Base-by-base conservation (phyloP, 2,329 filamentous ascomycete species). In the Aaosphaeria arxii region DNA sequence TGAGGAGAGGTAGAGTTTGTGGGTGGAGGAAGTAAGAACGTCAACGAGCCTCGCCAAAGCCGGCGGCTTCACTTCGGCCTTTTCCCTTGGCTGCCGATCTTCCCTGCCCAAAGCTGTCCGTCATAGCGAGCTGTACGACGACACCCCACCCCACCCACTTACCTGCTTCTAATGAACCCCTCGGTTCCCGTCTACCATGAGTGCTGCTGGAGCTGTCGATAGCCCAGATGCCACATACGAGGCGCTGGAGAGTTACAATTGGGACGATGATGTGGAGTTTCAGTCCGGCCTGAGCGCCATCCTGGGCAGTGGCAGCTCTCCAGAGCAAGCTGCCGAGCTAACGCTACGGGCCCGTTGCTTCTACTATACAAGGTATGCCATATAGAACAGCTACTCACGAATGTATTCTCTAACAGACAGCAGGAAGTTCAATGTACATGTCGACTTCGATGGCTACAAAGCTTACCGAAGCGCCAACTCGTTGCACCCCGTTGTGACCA, bases 401-500 rank as follows among this genome's bases (percentile, higher is more conserved):
- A 11, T 43, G 7, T 45, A 35, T 31, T 6, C 24, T 6, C 29
- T 43, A 43, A 42, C 6, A 36, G 29, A 3, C 6, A 55, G 5
- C 58, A 70, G 73, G 41, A 74, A 74, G 46, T 71, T 63, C 59
- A 73, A 71, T 43, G 71, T 63, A 4, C 62, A 77, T 13, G 79
- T 92, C 52, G 81, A 89, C 63, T 88, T 87, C 56, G 72, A 81
- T 45, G 72, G 72, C 44, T 94, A 91, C 72, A 85, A 85, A 63
- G 66, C 74, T 31, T 91, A 88, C 83, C 17, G 84, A 47, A 53
- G 58, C 44, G 59, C 64, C 5, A 56, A 24, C 58, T 54, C 29
- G 57, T 51, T 7, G 49, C 52, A 29, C 42, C 55, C 4, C 5
- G 17, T 24, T 24, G 17, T 24, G 17, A 24, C 17, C 17, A 30